Evolutionary conservation across 306 rosid species (phyloP).

Genomic region (Cicer cuneatum): DNA sequence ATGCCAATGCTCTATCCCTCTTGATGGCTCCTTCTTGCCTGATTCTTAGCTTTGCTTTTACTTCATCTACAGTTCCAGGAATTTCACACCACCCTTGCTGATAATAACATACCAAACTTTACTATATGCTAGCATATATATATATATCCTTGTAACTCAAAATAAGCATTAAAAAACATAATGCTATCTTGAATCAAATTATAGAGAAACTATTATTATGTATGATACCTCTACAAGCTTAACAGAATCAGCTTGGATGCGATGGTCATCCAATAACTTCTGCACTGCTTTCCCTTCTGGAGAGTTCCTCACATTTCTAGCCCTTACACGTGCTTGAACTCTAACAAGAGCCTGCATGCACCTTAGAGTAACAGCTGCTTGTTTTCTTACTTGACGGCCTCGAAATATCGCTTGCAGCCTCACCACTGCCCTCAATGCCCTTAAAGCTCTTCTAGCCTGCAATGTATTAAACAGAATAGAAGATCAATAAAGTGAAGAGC

Average conservation of each 20-base stretch:
- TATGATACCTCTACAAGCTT: conserved; percentile 65
- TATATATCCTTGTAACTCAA: not conserved
- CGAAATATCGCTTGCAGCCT: conserved; percentile 90
- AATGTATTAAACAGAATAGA: conserved; percentile 6
- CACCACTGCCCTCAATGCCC: conserved; percentile 86
- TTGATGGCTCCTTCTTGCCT: conserved; percentile 79
- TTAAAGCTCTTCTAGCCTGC: conserved; percentile 84
- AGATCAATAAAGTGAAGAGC: not conserved
- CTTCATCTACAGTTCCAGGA: conserved; percentile 76
- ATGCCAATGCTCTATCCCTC: conserved; percentile 88
- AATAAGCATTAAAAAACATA: conserved; percentile 17
- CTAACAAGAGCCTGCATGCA: conserved; percentile 98
- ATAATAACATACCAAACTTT: conserved; percentile 18
- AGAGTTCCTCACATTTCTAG: conserved; percentile 60
- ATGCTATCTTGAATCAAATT: conserved; percentile 23
- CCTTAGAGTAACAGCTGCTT: conserved; percentile 87
- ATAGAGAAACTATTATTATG: not conserved
- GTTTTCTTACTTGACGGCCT: conserved; percentile 78
- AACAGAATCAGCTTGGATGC: conserved; percentile 49
- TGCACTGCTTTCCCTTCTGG: conserved; percentile 56
- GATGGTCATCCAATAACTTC: conserved; percentile 51
- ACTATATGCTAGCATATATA: conserved; percentile 27
- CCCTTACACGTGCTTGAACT: conserved; percentile 77
- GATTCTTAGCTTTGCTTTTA: conserved; percentile 68
- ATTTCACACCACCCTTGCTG: conserved; percentile 87